Evolutionary conservation across 805 yeast species (phyloP), one percentile per base, ranked within the genome.

Genomic region (Hanseniaspora osmophila): DNA sequence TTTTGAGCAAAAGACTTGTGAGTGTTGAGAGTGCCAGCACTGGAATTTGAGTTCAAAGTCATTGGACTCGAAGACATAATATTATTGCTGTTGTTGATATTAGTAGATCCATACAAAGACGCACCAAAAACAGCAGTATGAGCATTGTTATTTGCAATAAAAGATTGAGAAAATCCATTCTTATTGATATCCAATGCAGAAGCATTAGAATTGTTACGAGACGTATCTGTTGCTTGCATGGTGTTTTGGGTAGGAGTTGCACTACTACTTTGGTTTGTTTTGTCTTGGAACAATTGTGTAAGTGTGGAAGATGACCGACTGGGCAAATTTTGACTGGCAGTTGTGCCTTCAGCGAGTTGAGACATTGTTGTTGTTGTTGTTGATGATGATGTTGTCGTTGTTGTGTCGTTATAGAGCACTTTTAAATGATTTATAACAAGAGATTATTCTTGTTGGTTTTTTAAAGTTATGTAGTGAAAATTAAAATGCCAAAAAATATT

Each of bases 61-160:
- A 19, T 41, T 33, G 37, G 35, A 30, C 38, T 42, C 16, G 44
- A 32, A 17, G 38, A 30, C 37, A 37, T 30, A 16, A 32, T 44
- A 44, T 13, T 29, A 6, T 15, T 15, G 10, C 32, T 44, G 47
- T 13, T 29, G 13, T 15, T 15, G 10, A 16, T 41, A 11, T 41
- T 18, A 16, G 17, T n/a, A 16, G 35, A 13, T 10, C 18, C 60
- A 29, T 56, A 52, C 18, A 50, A 51, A 39, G 54, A 48, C 33
- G 61, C 54, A 2, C 57, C 59, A 30, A 52, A 48, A 10, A 60
- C 48, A 2, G 65, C 65, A 7, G 66, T 62, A 44, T 62, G 65
- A 6, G 66, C 66, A 40, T 60, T 60, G 48, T 62, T 62, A 6
- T 60, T 56, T 42, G 49, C 58, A 22, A 61, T 41, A 29, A 62